A percentile compares a stretch with the other conserved stretches of the same genome.
These are phyloP conservation scores for Alternaria solani DNA, from an alignment of 2,329 filamentous ascomycete genomes.

Conservation along the genomic window DNA sequence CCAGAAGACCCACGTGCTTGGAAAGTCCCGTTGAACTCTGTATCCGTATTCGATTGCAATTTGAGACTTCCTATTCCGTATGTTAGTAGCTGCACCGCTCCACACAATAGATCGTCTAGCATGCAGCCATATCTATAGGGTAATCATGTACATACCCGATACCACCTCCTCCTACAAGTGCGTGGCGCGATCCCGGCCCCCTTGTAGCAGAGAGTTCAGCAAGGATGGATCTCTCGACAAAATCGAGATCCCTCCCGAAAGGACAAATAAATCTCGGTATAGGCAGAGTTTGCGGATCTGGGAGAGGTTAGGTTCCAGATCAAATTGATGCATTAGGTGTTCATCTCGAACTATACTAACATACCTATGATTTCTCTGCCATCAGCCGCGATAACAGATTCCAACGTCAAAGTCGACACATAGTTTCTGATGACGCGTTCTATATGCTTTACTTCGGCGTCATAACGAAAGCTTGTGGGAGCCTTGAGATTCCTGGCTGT, in stretches of 20 bases:
- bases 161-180: conserved; percentile 36
- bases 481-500: background rate
- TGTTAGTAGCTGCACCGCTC: background rate
- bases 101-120: background rate
- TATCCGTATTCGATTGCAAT: conserved; percentile 28
- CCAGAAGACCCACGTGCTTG: conserved; percentile 26
- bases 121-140: background rate
- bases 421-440: background rate
- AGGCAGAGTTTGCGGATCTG: background rate
- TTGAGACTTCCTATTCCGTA: conserved; percentile 24
- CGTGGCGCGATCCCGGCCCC: conserved; percentile 21
- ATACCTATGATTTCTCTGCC: background rate
- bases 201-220: conserved; percentile 4
- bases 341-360: background rate
- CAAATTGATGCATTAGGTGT: background rate
- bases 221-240: conserved; percentile 29
- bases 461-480: background rate
- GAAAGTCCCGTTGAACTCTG: conserved; percentile 13
- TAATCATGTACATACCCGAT: conserved; percentile 23
- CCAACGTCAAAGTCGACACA: background rate
- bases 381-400: background rate
- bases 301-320: background rate
- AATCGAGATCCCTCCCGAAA: conserved; percentile 32
- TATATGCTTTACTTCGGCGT: background rate
- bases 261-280: conserved; percentile 4